These are phyloP conservation scores for Dalbergia oliveri DNA, from an alignment of 306 rosid species.

Conservation along the genomic window DNA sequence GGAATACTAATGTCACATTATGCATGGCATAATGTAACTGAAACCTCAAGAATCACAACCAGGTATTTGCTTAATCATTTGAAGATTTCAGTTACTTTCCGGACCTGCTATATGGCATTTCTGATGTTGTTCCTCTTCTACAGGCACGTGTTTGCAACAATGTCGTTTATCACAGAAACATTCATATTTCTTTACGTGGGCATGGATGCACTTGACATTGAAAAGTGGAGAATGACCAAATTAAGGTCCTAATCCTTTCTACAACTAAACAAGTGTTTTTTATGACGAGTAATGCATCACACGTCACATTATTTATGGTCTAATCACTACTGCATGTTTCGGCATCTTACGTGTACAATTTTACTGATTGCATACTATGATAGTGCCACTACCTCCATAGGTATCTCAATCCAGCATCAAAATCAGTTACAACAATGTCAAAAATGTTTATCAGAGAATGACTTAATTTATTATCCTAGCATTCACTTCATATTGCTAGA, in stretches of 20 bases:
- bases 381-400: neutral
- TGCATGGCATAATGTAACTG: constrained; percentile 85
- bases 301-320: neutral
- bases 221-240: constrained; percentile 81
- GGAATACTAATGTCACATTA: constrained; percentile 93
- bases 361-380: neutral
- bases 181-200: constrained; percentile 95
- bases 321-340: neutral
- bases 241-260: constrained; percentile 64
- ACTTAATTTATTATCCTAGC: neutral
- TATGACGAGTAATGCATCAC: neutral
- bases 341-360: neutral
- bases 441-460: constrained; percentile 10
- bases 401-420: constrained; percentile 1
- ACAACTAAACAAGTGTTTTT: neutral
- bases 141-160: constrained; percentile 86
- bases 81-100: constrained; percentile 27
- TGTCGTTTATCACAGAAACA: constrained; percentile 90
- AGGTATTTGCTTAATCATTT: constrained; percentile 57
- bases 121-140: constrained; percentile 34
- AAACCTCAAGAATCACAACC: constrained; percentile 78
- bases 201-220: constrained; percentile 94
- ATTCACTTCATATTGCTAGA: no score
- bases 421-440: constrained; percentile 1
- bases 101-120: constrained; percentile 27